Percentiles rank a stretch among this genome's conserved stretches.
Evolutionary conservation across 192 early-diverging fungal genomes (phyloP).

Genomic region (Gaertneriomyces sp.): DNA sequence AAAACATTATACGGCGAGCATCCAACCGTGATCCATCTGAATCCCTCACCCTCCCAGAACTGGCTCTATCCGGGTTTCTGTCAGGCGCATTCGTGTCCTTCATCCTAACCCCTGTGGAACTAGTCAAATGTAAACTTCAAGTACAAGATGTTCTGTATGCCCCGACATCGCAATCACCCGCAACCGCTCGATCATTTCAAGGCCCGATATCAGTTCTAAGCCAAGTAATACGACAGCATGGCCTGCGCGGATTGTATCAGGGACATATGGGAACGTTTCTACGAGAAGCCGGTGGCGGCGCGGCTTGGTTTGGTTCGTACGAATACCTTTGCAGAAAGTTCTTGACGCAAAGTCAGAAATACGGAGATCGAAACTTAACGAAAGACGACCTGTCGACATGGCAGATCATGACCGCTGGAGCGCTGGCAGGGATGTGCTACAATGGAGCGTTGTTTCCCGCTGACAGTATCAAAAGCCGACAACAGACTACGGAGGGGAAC

Average conservation of each 20-base stretch:
- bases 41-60: conserved; percentile 56
- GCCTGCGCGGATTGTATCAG: conserved; percentile 68
- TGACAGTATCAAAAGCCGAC: conserved; percentile 89
- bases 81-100: conserved; percentile 84
- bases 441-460: conserved; percentile 86
- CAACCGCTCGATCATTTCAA: conserved; percentile 1
- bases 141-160: conserved; percentile 65
- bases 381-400: conserved; percentile 71
- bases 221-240: conserved; percentile 51
- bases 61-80: conserved; percentile 76
- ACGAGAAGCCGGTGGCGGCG: conserved; percentile 87
- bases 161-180: neutral
- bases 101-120: conserved; percentile 90
- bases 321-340: conserved; percentile 66
- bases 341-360: conserved; percentile 32
- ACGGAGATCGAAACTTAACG: neutral
- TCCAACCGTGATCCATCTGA: conserved; percentile 14
- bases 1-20: conserved; percentile 61
- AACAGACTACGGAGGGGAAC: conserved; percentile 68
- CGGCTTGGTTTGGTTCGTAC: conserved; percentile 95
- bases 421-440: conserved; percentile 86
- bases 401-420: conserved; percentile 83
- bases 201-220: conserved; percentile 60
- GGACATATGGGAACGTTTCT: conserved; percentile 81
- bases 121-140: conserved; percentile 96